Base-by-base conservation (phyloP, 2,329 filamentous ascomycete genomes). In the Colletotrichum destructivum region DNA sequence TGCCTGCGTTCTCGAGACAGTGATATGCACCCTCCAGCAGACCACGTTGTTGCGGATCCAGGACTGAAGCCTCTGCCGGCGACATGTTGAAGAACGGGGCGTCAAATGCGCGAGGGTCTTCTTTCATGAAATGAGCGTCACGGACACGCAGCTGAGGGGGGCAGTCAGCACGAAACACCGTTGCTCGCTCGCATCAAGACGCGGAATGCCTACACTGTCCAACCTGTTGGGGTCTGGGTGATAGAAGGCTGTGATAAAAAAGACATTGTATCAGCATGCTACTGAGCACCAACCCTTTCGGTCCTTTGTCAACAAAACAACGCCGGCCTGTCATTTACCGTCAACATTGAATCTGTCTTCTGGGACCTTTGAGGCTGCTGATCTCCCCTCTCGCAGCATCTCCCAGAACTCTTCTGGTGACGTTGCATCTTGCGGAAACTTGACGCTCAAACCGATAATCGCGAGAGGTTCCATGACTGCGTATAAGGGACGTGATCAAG, bases 21-120 rank as follows among this genome's bases (percentile, higher is more conserved):
- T 88, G 86, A 31, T 87, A 88, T 1, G 83, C 83, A 9, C 82
- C 79, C 66, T 89, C 87, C 0, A 89, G 82, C 0, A 88, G 78
- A 16, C 88, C 79, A 18, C 87, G 79, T 71, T 88, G 85, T 65
- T 88, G 86, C 3, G 87, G 86, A 63, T 89, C 87, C 64, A 88
- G 11, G 2, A 67, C 47, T 2, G 42, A 56, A 3, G 68, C 68
- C 16, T 66, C 68, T 2, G 49, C 68, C 3, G 68, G 62, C 2
- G 63, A 57, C 63, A 71, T 66, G 55, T 47, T 71, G 55, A 71
- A 71, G n/a, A 71, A 71, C 0, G 63, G 15, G 21, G 68, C 62
- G 38, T 71, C 68, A 7, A 71, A 71, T 4, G 40, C 62, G 4
- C 51, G 40, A 9, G 64, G 62, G 21, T 67, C 49, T 15, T 67